These are phyloP conservation scores for Taphrina wiesneri DNA, from an alignment of 1,139 yeast genomes.

Conservation along the genomic window DNA sequence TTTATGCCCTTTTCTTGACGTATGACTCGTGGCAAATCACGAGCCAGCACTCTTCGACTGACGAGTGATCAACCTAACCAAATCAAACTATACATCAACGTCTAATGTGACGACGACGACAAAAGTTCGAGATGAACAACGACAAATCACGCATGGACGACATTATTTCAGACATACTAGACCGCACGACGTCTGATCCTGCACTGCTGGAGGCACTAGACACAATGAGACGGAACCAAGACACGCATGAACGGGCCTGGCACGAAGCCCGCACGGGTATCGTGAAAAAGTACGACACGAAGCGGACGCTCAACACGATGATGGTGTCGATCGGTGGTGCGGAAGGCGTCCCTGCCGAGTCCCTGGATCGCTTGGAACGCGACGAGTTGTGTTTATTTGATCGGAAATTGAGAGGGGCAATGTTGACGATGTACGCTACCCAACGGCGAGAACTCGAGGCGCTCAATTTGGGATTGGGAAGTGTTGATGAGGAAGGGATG, in stretches of 20 bases:
- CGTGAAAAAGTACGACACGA: neutral
- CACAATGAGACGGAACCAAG: conserved; percentile 2
- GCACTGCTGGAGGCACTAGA: neutral
- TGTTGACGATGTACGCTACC: neutral
- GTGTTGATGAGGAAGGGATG: neutral
- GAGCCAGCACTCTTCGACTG: neutral
- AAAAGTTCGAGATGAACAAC: neutral
- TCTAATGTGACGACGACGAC: neutral
- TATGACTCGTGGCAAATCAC: no score
- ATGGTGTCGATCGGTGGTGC: neutral
- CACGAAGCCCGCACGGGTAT: neutral
- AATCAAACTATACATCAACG: no score
- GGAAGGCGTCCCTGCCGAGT: neutral
- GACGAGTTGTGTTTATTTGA: neutral
- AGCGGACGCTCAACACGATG: neutral
- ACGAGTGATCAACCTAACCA: no score
- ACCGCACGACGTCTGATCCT: neutral
- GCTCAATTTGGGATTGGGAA: neutral
- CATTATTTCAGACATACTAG: neutral
- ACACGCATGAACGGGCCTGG: conserved; percentile 15
- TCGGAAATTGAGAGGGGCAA: neutral
- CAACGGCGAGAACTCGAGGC: neutral
- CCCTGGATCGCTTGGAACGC: neutral
- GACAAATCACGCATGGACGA: neutral
- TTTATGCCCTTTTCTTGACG: no score